Conservation (phyloP, 805 yeast genomes). For the Metschnikowia lachancei region DNA sequence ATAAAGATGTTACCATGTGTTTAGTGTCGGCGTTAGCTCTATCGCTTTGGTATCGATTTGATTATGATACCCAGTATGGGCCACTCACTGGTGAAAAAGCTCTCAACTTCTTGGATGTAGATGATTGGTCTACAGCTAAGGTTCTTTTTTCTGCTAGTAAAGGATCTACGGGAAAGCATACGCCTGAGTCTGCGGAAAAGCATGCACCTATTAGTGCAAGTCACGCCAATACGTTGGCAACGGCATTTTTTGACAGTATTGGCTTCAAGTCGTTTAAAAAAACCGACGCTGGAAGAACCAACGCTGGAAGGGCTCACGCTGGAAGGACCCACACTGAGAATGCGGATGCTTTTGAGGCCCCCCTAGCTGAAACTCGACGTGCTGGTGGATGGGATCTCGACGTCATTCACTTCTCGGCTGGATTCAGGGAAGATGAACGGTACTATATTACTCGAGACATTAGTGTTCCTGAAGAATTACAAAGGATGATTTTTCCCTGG, state of each 20-base stretch:
- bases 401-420: constrained; percentile 3
- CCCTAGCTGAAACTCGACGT: neutral
- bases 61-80: neutral
- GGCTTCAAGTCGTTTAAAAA: neutral
- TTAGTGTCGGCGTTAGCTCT: neutral
- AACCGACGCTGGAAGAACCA: too few species aligned
- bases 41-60: constrained; percentile 8
- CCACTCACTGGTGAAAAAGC: neutral
- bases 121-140: neutral
- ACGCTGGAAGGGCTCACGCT: neutral
- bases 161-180: neutral
- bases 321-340: neutral
- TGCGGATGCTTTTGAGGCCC: constrained; percentile 1
- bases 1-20: neutral
- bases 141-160: neutral
- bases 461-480: constrained; percentile 1
- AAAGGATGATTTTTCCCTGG: constrained; percentile 5
- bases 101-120: constrained; percentile 1
- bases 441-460: constrained; percentile 4
- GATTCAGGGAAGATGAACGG: constrained; percentile 2
- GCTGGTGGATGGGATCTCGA: neutral
- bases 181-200: too few species aligned
- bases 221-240: neutral
- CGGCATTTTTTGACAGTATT: neutral
- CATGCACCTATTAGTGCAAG: too few species aligned